Evolutionary conservation across 768 basidiomycete species (phyloP), one percentile per base, ranked within the genome.

Genomic region (Tylopilus felleus): DNA sequence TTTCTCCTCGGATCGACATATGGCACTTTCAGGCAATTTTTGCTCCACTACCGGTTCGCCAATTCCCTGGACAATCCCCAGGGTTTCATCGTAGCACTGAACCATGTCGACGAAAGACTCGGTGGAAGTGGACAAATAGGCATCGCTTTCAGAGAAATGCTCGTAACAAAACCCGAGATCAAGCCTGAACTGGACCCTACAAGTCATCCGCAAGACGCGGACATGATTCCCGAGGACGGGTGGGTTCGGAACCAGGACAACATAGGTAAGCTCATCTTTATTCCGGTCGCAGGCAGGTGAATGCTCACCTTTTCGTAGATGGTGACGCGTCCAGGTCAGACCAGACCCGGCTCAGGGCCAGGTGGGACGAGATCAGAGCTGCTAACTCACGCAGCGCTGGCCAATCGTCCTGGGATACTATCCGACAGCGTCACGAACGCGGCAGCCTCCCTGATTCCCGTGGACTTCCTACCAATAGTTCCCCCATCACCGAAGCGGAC

Each of bases 331-430:
- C 58, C n/a, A 53, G 31, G 17, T 42, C 59, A 25, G 52, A 51
- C 21, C 53, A 51, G n/a, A 31, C 43, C 22, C 50, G 28, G 52
- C 52, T 65, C 47, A 55, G 53, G 35, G 79, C 70, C 48, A 80
- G 74, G 55, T 90, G 88, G 88, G 84, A 86, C 31, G 78, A 84
- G 56, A 83, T 90, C 44, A 82, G 86, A 50, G 72, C 74, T 41
- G 78, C 73, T 29, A 85, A 85, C 55, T 72, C 71, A 16, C 68
- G 73, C 19, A 71, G 68, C 28, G 53, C 69, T 16, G 74, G 66
- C 38, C 67, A 65, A 4, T 88, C 88, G 19, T 75, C 84, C 4
- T 89, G 88, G 88, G 88, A 89, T 60, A 66, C 71, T 23, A 73
- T 90, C 21, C 81, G 88, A 29, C 83, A 86, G 64, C 74, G 73